A percentile compares a stretch with the other conserved stretches of the same genome.
Conservation (phyloP, 345 rosid genomes). For the Pugionium cornutum region DNA sequence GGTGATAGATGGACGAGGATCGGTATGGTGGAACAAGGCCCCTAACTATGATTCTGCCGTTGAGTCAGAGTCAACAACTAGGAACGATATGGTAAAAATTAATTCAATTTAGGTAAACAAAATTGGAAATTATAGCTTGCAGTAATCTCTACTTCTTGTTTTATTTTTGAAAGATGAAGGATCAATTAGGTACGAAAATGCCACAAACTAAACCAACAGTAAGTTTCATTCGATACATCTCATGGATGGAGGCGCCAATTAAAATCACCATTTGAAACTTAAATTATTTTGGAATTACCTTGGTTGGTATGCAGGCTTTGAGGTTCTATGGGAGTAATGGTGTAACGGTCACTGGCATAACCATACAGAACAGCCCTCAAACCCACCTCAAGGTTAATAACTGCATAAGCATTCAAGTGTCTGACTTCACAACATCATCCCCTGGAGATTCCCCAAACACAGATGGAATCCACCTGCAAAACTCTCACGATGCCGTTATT, state of each 20-base stretch:
- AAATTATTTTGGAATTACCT: background rate
- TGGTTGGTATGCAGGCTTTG: constrained; percentile 55
- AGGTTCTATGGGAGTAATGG: constrained; percentile 78
- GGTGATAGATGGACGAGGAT: constrained; percentile 78
- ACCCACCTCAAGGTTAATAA: constrained; percentile 81
- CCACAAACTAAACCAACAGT: constrained; percentile 80
- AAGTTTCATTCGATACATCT: constrained; percentile 23
- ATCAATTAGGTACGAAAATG: constrained; percentile 47
- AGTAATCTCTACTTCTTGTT: constrained; percentile 23
- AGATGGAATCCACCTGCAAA: constrained; percentile 86
- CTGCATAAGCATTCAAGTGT: constrained; percentile 66
- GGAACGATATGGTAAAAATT: constrained; percentile 34
- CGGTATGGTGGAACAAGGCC: constrained; percentile 72
- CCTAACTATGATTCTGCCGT: constrained; percentile 42
- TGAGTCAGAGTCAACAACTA: constrained; percentile 35
- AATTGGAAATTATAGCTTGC: constrained; percentile 1
- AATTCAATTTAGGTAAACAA: constrained; percentile 12
- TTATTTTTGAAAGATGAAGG: constrained; percentile 40
- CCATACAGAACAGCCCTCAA: constrained; percentile 89
- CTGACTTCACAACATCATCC: constrained; percentile 56
- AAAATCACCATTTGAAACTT: background rate
- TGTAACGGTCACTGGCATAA: constrained; percentile 72
- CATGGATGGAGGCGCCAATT: background rate
- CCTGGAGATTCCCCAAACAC: constrained; percentile 84
- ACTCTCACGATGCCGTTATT: constrained; percentile 66